Evolutionary conservation across 2,329 filamentous ascomycete species (phyloP), one percentile per base, ranked within the genome.

Genomic region (Trichoderma endophyticum): DNA sequence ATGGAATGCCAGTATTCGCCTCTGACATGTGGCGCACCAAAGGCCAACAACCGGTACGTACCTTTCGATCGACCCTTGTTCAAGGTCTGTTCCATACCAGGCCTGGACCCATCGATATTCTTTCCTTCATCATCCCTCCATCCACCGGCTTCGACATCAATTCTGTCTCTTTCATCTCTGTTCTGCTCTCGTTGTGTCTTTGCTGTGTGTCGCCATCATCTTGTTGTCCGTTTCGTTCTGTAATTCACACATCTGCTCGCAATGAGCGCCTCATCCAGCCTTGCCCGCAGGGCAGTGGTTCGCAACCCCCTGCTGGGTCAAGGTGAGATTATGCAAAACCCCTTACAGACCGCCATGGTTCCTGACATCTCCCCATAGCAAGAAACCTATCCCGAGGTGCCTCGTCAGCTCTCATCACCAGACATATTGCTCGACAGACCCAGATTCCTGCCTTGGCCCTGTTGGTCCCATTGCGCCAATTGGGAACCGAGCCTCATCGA

Each of bases 401-500:
- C 69, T 81, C 85, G 69, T 82, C 86, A 32, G 80, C 84, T 67
- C 80, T 84, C 56, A 80, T 89, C 57, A 81, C 81, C 74, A 84
- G 84, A 71, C 85, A 86, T 75, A 77, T 84, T 73, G 82, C 82
- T 74, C 83, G 82, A 73, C 78, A 88, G 51, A 81, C 83, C 67
- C 82, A 85, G 74, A 78, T 85, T 64, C 82, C 86, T 30, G 86
- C 87, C 18, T 81, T 89, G 76, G 87, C 88, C 60, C 82, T 91
- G 43, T 80, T 90, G 72, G 84, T 90, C 69, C 88, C 89, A 21
- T 78, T 84, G 72, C 87, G 89, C 78, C 81, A 81, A 76, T 83
- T 90, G 76, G 85, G 86, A 61, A 91, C 89, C 76, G 88, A 90
- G 72, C 86, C 88, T 74, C 88, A 89, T 79, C 84, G 84, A 71